Percentiles rank a stretch among this genome's conserved stretches.
phyloP scores from a whole-genome alignment of 148 eudicot genomes.

The Camellia japonica region DNA sequence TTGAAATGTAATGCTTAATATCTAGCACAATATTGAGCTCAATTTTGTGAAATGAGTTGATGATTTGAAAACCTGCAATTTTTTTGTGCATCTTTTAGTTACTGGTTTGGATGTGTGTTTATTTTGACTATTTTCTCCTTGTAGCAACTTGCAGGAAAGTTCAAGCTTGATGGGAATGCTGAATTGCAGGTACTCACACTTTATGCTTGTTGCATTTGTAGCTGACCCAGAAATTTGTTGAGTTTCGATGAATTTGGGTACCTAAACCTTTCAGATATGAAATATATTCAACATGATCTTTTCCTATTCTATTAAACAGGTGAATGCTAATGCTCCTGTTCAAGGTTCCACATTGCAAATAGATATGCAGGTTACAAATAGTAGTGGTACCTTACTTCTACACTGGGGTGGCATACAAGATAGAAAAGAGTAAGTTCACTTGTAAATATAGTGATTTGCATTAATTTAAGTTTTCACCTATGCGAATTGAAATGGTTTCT shows the following conservation, averaged over 20 bases:
- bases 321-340: slow-evolving; percentile 50
- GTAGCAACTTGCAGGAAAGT: slow-evolving; percentile 63
- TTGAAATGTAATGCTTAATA: neutral
- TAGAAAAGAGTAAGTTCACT: slow-evolving; percentile 48
- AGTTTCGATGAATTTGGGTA: too few species aligned
- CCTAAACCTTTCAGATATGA: neutral
- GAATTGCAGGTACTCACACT: slow-evolving; percentile 69
- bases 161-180: slow-evolving; percentile 63
- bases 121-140: slow-evolving; percentile 7
- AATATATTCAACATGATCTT: neutral
- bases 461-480: slow-evolving; percentile 2
- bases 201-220: neutral
- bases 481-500: neutral
- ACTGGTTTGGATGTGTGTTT: slow-evolving; percentile 11
- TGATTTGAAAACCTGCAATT: slow-evolving; percentile 9
- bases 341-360: slow-evolving; percentile 50
- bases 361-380: slow-evolving; percentile 55
- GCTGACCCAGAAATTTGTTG: neutral
- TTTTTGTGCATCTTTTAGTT: neutral
- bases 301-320: slow-evolving; percentile 43
- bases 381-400: slow-evolving; percentile 53
- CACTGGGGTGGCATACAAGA: slow-evolving; percentile 81
- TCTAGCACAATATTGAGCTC: neutral
- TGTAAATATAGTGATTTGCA: neutral
- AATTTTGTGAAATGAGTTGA: neutral